Evolutionary conservation across 2,329 filamentous ascomycete species (phyloP), one percentile per base, ranked within the genome.

Genomic region (Diaporthe vexans): DNA sequence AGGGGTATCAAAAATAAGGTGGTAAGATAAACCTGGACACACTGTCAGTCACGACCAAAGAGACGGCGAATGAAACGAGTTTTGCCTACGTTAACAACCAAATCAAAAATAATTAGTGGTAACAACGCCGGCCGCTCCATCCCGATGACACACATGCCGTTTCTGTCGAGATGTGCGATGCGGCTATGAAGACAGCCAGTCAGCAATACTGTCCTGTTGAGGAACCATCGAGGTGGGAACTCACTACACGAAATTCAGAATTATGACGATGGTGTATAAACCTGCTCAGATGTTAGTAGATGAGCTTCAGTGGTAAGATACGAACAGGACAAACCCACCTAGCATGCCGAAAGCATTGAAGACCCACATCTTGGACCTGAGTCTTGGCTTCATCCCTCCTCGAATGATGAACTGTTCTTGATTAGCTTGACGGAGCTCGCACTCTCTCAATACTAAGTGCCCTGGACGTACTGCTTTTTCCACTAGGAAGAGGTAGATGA

Each of bases 401-500:
- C 89, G 86, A 70, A 92, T 89, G 63, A 92, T 90, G 77, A 90
- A 88, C 87, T 90, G 57, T 6, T 10, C 15, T 17, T 33, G 43
- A 74, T 78, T 19, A 78, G 76, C 68, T 69, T 21, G 19, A 63
- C 5, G 8, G 21, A 1, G 19, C 26, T 48, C 26, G 6, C 4
- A 29, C 9, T 11, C 10, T 4, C 33, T 33, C 5, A 6, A 13
- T 17, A 3, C 9, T 0, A 15, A 15, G 33, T 2, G 7, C 10
- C 8, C 26, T 21, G 17, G 5, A 82, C 86, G 79, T 81, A 90
- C 89, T 57, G 88, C 90, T 81, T 91, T 91, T 79, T 93, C 91
- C 0, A 91, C 90, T 3, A 93, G 83, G 78, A 92, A 93, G 35
- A 90, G 84, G 78, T 92, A 93, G n/a, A 92, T 90, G 29, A 92